These are phyloP conservation scores for Komagataella populi DNA, from an alignment of 805 yeast genomes.

Conservation along the genomic window DNA sequence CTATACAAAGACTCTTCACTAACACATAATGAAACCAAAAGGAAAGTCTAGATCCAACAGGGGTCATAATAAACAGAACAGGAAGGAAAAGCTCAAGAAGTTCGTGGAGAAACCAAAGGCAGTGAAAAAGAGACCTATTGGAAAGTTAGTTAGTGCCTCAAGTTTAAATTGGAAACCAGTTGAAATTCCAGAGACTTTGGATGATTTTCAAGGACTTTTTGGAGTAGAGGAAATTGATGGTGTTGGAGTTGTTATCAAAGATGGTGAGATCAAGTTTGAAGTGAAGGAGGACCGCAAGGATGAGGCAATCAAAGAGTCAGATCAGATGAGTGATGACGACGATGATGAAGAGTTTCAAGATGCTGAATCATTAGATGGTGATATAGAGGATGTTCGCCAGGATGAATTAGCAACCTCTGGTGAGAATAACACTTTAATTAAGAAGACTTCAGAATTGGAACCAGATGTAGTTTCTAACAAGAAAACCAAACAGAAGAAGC, in stretches of 20 bases:
- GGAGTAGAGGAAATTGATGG: constrained; percentile 94
- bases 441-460: neutral
- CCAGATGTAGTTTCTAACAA: neutral
- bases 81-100: neutral
- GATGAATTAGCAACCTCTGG: neutral
- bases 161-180: constrained; percentile 69
- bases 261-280: constrained; percentile 56
- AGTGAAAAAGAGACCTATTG: neutral
- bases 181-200: constrained; percentile 69
- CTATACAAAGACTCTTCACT: constrained; percentile 26
- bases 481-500: constrained; percentile 4
- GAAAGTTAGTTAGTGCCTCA: constrained; percentile 28
- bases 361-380: constrained; percentile 9
- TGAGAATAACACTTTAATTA: neutral
- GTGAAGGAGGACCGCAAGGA: constrained; percentile 21
- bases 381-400: constrained; percentile 1
- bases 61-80: neutral
- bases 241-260: constrained; percentile 63
- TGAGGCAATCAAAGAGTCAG: constrained; percentile 10
- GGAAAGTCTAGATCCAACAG: constrained; percentile 83
- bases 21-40: constrained; percentile 68
- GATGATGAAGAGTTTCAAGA: constrained; percentile 10
- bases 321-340: constrained; percentile 10
- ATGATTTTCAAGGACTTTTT: constrained; percentile 80
- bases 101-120: neutral